Conservation (phyloP, 208 protist genomes). For the Crithidia mellificae region DNA sequence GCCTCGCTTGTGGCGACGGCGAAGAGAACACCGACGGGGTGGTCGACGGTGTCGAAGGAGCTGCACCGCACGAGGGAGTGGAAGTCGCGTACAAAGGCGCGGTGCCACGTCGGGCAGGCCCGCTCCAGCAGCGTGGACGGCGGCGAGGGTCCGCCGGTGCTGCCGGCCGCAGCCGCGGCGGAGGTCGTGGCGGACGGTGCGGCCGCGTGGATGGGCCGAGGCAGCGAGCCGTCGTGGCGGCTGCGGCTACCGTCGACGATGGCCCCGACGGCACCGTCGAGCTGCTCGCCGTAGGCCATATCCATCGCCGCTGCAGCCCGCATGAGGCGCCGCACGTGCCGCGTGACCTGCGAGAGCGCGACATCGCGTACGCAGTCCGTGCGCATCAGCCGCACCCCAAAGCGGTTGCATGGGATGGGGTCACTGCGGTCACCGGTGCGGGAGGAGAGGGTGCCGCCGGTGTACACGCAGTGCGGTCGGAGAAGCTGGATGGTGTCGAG, state of each 20-base stretch:
- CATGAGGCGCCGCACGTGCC: constrained; percentile 47
- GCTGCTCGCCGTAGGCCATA: constrained; percentile 76
- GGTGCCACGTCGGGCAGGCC: constrained; percentile 60
- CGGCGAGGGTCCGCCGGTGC: constrained; percentile 16
- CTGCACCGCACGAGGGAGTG: constrained; percentile 66
- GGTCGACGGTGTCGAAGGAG: constrained; percentile 77
- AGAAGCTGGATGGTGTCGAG: constrained; percentile 75
- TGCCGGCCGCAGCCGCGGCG: not conserved
- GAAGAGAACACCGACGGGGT: constrained; percentile 75
- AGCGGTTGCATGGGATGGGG: constrained; percentile 42
- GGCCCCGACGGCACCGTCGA: constrained; percentile 53
- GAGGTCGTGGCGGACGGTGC: not conserved
- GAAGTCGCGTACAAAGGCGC: constrained; percentile 52
- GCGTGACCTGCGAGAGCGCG: constrained; percentile 23
- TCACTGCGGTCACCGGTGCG: constrained; percentile 62
- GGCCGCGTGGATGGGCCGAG: constrained; percentile 15
- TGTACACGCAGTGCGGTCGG: constrained; percentile 58
- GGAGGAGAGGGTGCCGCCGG: constrained; percentile 42
- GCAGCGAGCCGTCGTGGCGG: constrained; percentile 30
- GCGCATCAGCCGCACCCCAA: constrained; percentile 77
- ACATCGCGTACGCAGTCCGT: constrained; percentile 61
- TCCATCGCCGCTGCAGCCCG: constrained; percentile 46
- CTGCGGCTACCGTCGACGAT: constrained; percentile 41
- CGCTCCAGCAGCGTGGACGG: constrained; percentile 62
- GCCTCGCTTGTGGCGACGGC: constrained; percentile 55